Evolutionary conservation across 2,329 filamentous ascomycete genomes (phyloP), one percentile per base, ranked within the genome.

Genomic region (Fusarium sp.): DNA sequence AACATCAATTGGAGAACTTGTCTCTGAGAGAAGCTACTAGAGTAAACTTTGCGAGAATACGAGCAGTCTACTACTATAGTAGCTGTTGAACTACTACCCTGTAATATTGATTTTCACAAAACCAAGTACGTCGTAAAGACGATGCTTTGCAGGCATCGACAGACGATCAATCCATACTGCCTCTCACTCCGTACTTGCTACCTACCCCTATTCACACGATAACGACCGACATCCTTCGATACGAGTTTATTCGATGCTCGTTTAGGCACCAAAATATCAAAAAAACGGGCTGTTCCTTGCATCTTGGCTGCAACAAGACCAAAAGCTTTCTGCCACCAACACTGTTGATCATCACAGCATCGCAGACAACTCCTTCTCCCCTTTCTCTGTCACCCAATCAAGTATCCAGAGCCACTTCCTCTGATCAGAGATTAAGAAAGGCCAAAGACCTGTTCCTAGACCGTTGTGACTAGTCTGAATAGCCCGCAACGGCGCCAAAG

Each of bases 401-500:
- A 42, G 35, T 35, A 2, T 7, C 25, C 6, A 13, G 10, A 15
- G 1, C 9, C 23, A 10, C 14, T 10, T 8, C 4, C 9, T 21
- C 29, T 17, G 8, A 41, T 32, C 9, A 6, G 8, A 17, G 39
- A 29, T 9, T n/a, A 11, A 4, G 27, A 36, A 32, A 33, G n/a
- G 31, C n/a, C 10, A 51, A 29, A 35, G 31, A 15, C 10, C 35
- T 13, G 49, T 61, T 61, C 44, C 57, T 61, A 33, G 15, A 25
- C 29, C 13, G 6, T 27, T 32, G 39, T 4, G 15, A 13, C 44
- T 56, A 48, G 37, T 23, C 31, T 14, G 15, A 10, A 23, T 33
- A 27, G 11, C 38, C 9, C 3, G 23, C 15, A 5, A 21, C 15
- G 33, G 43, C 38, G 49, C 43, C 49, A 45, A 60, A 55, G 23